A percentile compares a stretch with the other conserved stretches of the same genome.
These are phyloP conservation scores for Limnanthes douglasii DNA, from an alignment of 345 rosid species.

Conservation along the genomic window DNA sequence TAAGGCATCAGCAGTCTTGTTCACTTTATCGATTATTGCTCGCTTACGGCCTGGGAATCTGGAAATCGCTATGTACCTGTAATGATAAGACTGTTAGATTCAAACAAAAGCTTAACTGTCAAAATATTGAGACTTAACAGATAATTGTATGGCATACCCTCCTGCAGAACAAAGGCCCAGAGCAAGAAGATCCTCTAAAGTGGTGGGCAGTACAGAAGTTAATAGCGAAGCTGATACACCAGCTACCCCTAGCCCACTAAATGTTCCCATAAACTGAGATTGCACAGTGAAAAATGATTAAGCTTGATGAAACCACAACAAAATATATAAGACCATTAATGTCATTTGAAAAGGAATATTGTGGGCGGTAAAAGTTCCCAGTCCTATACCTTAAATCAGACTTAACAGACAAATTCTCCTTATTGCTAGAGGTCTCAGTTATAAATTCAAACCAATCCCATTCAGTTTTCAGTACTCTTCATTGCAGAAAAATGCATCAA, in stretches of 20 bases:
- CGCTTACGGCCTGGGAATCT: conserved; percentile 62
- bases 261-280: conserved; percentile 58
- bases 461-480: too few species aligned
- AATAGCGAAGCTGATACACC: conserved; percentile 85
- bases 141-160: too few species aligned
- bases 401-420: too few species aligned
- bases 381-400: too few species aligned
- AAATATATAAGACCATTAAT: conserved; percentile 1
- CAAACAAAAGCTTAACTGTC: conserved; percentile 1
- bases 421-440: too few species aligned
- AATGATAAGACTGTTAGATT: conserved; percentile 4
- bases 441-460: too few species aligned
- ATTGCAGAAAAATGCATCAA: too few species aligned
- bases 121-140: too few species aligned
- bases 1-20: conserved; percentile 41
- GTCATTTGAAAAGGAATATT: background rate
- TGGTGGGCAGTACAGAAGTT: conserved; percentile 72
- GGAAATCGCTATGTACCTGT: conserved; percentile 61
- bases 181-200: conserved; percentile 89
- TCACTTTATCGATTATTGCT: conserved; percentile 50
- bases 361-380: background rate
- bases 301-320: background rate
- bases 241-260: conserved; percentile 89
- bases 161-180: conserved; percentile 94
- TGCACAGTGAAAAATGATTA: conserved; percentile 3